These are phyloP conservation scores for Daldinia grandis DNA, from an alignment of 495 filamentous ascomycete genomes.

Conservation along the genomic window DNA sequence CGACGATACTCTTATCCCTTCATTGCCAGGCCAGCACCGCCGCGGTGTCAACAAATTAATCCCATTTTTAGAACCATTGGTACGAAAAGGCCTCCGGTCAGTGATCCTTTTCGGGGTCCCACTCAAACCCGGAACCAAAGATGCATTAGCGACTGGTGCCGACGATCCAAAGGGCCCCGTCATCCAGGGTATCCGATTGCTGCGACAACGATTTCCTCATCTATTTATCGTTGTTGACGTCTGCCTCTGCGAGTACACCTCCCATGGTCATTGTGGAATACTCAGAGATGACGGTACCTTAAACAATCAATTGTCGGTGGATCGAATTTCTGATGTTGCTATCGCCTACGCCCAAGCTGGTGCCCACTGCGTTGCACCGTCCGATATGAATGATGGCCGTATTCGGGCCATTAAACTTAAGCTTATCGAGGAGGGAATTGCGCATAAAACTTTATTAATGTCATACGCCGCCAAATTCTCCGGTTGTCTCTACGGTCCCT, in stretches of 20 bases:
- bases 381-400: slow-evolving; percentile 98
- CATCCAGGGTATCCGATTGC: slow-evolving; percentile 79
- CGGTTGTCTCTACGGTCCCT: slow-evolving; percentile 95
- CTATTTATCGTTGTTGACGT: slow-evolving; percentile 93
- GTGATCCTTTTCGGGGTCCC: slow-evolving; percentile 98
- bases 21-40: slow-evolving; percentile 86
- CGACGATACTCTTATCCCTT: slow-evolving; percentile 89
- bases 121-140: slow-evolving; percentile 78
- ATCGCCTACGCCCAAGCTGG: slow-evolving; percentile 92
- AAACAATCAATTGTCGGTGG: slow-evolving; percentile 90
- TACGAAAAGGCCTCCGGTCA: slow-evolving; percentile 86
- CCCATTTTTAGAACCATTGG: slow-evolving; percentile 83
- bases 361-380: slow-evolving; percentile 95
- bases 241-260: slow-evolving; percentile 98
- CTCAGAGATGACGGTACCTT: slow-evolving; percentile 88
- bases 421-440: slow-evolving; percentile 88
- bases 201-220: slow-evolving; percentile 82
- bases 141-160: slow-evolving; percentile 89
- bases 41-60: slow-evolving; percentile 86
- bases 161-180: slow-evolving; percentile 94
- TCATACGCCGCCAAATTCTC: slow-evolving; percentile 98
- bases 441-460: slow-evolving; percentile 91
- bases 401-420: slow-evolving; percentile 97
- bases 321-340: slow-evolving; percentile 92
- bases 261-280: slow-evolving; percentile 98